Percentiles rank a stretch among this genome's conserved stretches.
phyloP scores from a whole-genome alignment of 148 eudicot species.

The Chenopodium album region DNA sequence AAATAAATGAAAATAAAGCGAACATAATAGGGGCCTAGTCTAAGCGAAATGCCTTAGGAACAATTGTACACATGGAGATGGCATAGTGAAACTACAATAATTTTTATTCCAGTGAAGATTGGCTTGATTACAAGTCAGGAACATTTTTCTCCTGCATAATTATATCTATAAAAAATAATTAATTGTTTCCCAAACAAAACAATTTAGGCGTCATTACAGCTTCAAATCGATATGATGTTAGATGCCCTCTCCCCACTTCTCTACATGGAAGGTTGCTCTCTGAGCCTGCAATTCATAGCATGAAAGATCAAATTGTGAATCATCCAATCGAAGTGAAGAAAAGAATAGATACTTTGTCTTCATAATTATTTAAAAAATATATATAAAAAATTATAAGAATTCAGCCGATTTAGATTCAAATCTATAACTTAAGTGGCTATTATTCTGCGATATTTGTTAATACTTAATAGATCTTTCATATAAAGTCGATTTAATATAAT shows the following conservation, averaged over 20 bases:
- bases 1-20: no score
- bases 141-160: not conserved
- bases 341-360: not conserved
- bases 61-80: not conserved
- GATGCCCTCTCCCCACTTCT: constrained; percentile 34
- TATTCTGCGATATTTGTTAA: no score
- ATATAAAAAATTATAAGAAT: no score
- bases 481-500: no score
- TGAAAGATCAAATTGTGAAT: not conserved
- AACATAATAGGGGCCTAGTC: no score
- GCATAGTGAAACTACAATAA: not conserved
- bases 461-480: no score
- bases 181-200: not conserved
- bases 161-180: not conserved
- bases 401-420: no score
- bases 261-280: constrained; percentile 40
- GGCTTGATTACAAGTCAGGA: not conserved
- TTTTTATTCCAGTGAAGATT: not conserved
- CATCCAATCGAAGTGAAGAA: not conserved
- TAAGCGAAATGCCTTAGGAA: no score
- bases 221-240: not conserved
- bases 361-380: no score
- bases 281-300: constrained; percentile 40
- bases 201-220: not conserved
- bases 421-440: no score